Evolutionary conservation across 345 rosid genomes (phyloP).

Genomic region (Clarkia xantiana): DNA sequence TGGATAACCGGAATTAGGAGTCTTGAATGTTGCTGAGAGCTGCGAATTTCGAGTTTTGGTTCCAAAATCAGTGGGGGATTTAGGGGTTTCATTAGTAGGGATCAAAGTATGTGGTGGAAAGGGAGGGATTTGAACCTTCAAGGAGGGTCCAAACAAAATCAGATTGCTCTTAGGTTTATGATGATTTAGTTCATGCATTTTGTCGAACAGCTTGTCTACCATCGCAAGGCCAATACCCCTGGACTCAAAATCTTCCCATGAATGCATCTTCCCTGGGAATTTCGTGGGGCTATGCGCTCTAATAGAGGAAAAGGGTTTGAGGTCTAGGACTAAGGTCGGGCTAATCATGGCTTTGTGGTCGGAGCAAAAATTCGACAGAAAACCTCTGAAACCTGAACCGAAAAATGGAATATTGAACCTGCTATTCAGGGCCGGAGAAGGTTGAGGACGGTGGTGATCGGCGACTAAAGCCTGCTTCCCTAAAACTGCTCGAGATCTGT

Average conservation of each 20-base stretch:
- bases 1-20: conserved; percentile 15
- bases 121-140: conserved; percentile 34
- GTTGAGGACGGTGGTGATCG: conserved; percentile 27
- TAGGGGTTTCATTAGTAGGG: conserved; percentile 14
- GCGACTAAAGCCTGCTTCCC: conserved; percentile 51
- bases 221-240: conserved; percentile 10
- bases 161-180: conserved; percentile 27
- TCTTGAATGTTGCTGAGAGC: too few species aligned
- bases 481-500: conserved; percentile 32
- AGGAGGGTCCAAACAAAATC: conserved; percentile 41
- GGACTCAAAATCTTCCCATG: conserved; percentile 5
- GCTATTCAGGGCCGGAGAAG: conserved; percentile 15
- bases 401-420: conserved; percentile 19
- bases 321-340: conserved; percentile 52
- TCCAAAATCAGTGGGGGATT: conserved; percentile 35
- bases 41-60: conserved; percentile 26
- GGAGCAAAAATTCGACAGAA: conserved; percentile 24
- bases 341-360: conserved; percentile 34
- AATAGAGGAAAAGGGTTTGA: conserved; percentile 19
- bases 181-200: conserved; percentile 9
- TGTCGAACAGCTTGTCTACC: conserved; percentile 19
- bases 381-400: conserved; percentile 41
- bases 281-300: neutral
- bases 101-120: conserved; percentile 8
- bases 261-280: neutral